phyloP scores from a whole-genome alignment of 164 flowering plant genomes.

The Tetrastigma voinierianum region DNA sequence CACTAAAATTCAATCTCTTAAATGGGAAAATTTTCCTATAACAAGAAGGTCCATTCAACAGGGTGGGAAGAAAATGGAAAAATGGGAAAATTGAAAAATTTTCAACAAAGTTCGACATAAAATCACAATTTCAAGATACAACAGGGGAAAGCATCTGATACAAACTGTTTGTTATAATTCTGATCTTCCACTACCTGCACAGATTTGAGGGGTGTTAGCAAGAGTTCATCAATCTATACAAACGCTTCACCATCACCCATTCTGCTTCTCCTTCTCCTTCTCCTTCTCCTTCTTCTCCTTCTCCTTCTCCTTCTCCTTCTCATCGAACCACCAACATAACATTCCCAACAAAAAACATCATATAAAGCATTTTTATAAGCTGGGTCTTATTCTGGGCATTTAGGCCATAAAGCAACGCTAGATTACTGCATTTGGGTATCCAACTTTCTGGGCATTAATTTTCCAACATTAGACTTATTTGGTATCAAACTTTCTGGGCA shows the following conservation, averaged over 20 bases:
- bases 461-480: no score
- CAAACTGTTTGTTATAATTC: not conserved
- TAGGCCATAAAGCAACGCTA: no score
- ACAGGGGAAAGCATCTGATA: no score
- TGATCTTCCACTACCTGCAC: constrained; percentile 18
- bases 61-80: no score
- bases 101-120: no score
- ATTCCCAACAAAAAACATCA: constrained; percentile 9
- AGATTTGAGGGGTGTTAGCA: constrained; percentile 24
- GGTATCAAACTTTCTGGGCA: constrained; percentile 17
- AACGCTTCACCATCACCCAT: constrained; percentile 9
- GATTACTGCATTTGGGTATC: no score
- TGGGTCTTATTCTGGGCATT: no score
- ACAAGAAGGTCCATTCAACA: no score
- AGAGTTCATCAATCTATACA: constrained; percentile 21
- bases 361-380: constrained; percentile 13
- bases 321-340: not conserved
- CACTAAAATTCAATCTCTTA: no score
- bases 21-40: no score
- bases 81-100: no score
- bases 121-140: no score
- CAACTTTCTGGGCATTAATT: constrained; percentile 8
- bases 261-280: constrained; percentile 11
- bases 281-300: constrained; percentile 5
- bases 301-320: constrained; percentile 11